A percentile compares a stretch with the other conserved stretches of the same genome.
Evolutionary conservation across 2,329 filamentous ascomycete species (phyloP).

Genomic region (Thermothelomyces thermophilus): DNA sequence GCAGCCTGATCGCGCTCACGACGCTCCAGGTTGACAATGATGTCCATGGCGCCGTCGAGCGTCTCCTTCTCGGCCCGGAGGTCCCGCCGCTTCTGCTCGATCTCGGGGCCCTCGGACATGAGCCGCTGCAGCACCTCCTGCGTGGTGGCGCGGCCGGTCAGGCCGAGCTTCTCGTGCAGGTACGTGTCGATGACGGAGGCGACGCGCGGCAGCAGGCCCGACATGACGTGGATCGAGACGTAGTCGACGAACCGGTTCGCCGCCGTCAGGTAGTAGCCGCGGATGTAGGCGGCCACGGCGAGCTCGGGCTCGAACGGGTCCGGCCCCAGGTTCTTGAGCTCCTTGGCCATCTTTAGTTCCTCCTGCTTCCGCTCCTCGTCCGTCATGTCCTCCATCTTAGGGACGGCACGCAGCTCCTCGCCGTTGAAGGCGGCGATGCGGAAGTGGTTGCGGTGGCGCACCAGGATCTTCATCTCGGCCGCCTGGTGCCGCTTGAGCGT

Average conservation of each 20-base stretch:
- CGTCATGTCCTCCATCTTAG: conserved; percentile 40
- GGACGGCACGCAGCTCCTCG: conserved; percentile 28
- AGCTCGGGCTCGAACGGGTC: conserved; percentile 58
- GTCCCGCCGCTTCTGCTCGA: conserved; percentile 17
- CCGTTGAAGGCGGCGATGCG: conserved; percentile 40
- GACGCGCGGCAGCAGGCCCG: conserved; percentile 43
- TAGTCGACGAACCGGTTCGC: conserved; percentile 57
- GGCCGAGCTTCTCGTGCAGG: conserved; percentile 39
- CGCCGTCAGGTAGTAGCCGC: conserved; percentile 64
- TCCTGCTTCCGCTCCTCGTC: conserved; percentile 44
- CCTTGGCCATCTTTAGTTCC: conserved; percentile 34
- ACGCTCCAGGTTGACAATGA: conserved; percentile 24
- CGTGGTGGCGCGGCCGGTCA: conserved; percentile 27
- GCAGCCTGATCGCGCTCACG: conserved; percentile 10
- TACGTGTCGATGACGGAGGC: conserved; percentile 35
- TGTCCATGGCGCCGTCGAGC: conserved; percentile 26
- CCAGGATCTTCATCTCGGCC: conserved; percentile 41
- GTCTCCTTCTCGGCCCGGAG: conserved; percentile 20
- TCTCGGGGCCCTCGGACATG: conserved; percentile 24
- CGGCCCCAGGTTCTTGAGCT: conserved; percentile 42
- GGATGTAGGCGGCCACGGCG: conserved; percentile 54
- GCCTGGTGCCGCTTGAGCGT: conserved; percentile 40
- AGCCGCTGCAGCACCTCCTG: conserved; percentile 16
- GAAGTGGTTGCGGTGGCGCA: conserved; percentile 42
- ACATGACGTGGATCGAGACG: conserved; percentile 41